Base-by-base conservation (phyloP, 768 basidiomycete species). In the Agaricus subrufescens region DNA sequence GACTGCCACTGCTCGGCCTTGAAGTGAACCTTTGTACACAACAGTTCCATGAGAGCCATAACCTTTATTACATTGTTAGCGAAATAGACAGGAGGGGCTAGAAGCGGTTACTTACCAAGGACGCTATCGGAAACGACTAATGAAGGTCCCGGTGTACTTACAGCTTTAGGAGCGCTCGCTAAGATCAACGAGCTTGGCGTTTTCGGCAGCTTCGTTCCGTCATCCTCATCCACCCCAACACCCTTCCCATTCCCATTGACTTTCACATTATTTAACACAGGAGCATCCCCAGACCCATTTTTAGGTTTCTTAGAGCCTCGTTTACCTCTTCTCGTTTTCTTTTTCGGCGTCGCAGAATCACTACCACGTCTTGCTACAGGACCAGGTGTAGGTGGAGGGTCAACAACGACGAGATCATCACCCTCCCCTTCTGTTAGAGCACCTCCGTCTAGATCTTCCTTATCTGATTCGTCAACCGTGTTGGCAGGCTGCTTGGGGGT, bases 41-140 rank as follows among this genome's bases (percentile, higher is more conserved):
- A 98, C 90, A 0, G 97, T 99, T 5, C 97, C 97, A 65, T 98
- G 94, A 0, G 94, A 98, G 2, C 95, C 95, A 62, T 89, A 93
- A 3, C 95, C 95, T 97, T 19, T 25, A 2, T 51, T n/a, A 57
- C 58, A 37, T 65, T 55, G 47, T 56, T 30, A 31, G 26, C 25
- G 50, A 54, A 29, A 43, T 11, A 12, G 58, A 4, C 19, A 15
- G 48, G 38, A 23, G 30, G 55, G 15, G n/a, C 23, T 6, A 4
- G 46, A 50, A 25, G 27, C 29, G 11, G 34, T 34, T 8, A 58
- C 82, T 61, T 63, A 90, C 91, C 91, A 31, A 94, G 78, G 43
- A 92, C 73, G 0, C 75, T 79, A 46, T 92, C 88, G 5, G 90
- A 89, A 14, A 94, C 85, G 23, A 83, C 63, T 43, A 93, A 71